A percentile compares a stretch with the other conserved stretches of the same genome.
phyloP scores from a whole-genome alignment of 352 stramenopile genomes.

The Lagenidium sp. region DNA sequence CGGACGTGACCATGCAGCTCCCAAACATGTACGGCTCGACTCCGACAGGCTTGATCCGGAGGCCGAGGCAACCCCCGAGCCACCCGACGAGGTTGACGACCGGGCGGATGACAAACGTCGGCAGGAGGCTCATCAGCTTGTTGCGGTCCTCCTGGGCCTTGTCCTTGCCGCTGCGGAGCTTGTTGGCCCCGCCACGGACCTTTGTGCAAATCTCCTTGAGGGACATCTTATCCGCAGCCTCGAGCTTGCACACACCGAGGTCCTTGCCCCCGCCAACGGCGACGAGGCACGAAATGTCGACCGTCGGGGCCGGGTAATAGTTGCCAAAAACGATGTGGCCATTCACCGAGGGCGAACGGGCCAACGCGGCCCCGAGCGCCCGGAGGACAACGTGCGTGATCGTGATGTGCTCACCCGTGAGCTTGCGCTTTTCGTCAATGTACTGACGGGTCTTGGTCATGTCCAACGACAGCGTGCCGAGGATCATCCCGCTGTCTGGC shows the following conservation, averaged over 20 bases:
- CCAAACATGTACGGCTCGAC: conserved; percentile 71
- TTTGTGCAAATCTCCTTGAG: conserved; percentile 32
- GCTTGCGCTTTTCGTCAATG: conserved; percentile 41
- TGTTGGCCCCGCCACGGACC: conserved; percentile 36
- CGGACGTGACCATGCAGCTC: conserved; percentile 58
- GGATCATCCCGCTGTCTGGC: conserved; percentile 54
- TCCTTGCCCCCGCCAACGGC: conserved; percentile 49
- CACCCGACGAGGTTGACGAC: conserved; percentile 52
- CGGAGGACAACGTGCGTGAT: conserved; percentile 64
- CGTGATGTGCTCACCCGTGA: conserved; percentile 40
- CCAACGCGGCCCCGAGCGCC: conserved; percentile 38
- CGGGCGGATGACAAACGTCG: conserved; percentile 40
- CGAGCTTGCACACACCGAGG: conserved; percentile 40
- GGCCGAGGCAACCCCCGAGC: conserved; percentile 44
- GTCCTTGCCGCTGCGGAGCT: conserved; percentile 43
- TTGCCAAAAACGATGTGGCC: conserved; percentile 63
- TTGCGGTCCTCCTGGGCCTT: conserved; percentile 54
- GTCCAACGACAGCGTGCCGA: conserved; percentile 59
- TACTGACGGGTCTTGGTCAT: conserved; percentile 51
- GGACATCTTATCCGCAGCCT: conserved; percentile 43
- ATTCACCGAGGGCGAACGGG: conserved; percentile 49
- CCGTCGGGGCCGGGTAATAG: conserved; percentile 48
- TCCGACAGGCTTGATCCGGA: conserved; percentile 40
- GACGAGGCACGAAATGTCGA: conserved; percentile 62
- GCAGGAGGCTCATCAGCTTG: conserved; percentile 44